Conservation (phyloP, 805 yeast genomes). For the Spathaspora boniae region DNA sequence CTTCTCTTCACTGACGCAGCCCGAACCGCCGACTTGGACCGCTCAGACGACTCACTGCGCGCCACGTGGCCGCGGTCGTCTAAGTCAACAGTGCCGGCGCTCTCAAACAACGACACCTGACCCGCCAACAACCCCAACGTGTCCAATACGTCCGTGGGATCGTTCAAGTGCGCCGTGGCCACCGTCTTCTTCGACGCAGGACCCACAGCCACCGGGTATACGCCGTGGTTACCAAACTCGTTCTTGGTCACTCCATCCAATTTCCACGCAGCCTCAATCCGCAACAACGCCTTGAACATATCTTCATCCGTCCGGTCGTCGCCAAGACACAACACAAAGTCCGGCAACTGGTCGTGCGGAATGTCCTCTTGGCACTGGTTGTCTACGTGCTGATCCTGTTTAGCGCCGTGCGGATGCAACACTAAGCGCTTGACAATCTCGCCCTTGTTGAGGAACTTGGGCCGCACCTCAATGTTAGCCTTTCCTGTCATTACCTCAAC, state of each 20-base stretch:
- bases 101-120: slow-evolving; percentile 72
- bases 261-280: slow-evolving; percentile 55
- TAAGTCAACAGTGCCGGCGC: slow-evolving; percentile 69
- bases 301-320: slow-evolving; percentile 98
- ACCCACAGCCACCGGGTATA: slow-evolving; percentile 88
- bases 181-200: slow-evolving; percentile 84
- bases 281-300: slow-evolving; percentile 80
- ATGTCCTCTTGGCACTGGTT: slow-evolving; percentile 21
- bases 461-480: slow-evolving; percentile 97
- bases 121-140: slow-evolving; percentile 79
- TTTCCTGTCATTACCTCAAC: slow-evolving; percentile 97
- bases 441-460: slow-evolving; percentile 91
- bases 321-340: slow-evolving; percentile 85
- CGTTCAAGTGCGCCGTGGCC: slow-evolving; percentile 81
- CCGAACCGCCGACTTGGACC: slow-evolving; percentile 36
- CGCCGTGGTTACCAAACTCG: slow-evolving; percentile 52
- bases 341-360: slow-evolving; percentile 56
- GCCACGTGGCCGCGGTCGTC: slow-evolving; percentile 74
- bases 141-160: slow-evolving; percentile 81
- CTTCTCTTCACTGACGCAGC: no score
- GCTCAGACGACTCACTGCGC: slow-evolving; percentile 42
- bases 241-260: slow-evolving; percentile 39
- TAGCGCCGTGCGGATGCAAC: slow-evolving; percentile 55
- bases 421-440: slow-evolving; percentile 86
- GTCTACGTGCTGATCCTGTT: slow-evolving; percentile 36